These are phyloP conservation scores for Scleroderma citrinum DNA, from an alignment of 768 basidiomycete genomes.

Conservation along the genomic window DNA sequence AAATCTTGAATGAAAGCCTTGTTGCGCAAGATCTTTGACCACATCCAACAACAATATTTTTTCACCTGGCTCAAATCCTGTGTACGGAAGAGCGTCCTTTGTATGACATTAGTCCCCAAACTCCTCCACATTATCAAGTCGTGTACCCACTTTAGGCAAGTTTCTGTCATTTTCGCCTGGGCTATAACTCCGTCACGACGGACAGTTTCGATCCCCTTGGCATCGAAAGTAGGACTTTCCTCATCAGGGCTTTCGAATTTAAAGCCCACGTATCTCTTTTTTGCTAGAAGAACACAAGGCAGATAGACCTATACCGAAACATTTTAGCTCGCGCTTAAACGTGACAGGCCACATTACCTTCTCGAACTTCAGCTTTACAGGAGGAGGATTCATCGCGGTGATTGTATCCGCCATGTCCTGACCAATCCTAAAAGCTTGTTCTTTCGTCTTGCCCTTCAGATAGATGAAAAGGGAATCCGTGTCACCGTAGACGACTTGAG, in stretches of 20 bases:
- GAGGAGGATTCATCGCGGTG: constrained; percentile 81
- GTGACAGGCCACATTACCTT: constrained; percentile 48
- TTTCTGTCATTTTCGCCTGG: constrained; percentile 90
- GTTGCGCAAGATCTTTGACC: constrained; percentile 79
- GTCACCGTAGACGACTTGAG: constrained; percentile 92
- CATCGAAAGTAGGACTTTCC: constrained; percentile 76
- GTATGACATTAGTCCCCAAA: neutral
- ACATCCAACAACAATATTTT: constrained; percentile 77
- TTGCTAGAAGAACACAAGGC: constrained; percentile 92
- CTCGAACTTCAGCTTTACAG: constrained; percentile 96
- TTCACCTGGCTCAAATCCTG: constrained; percentile 89
- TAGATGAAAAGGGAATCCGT: constrained; percentile 95
- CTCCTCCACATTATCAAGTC: neutral
- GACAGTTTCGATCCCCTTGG: constrained; percentile 97
- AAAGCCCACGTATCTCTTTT: constrained; percentile 98
- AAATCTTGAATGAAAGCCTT: constrained; percentile 87
- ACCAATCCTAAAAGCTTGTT: constrained; percentile 90
- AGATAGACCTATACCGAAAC: constrained; percentile 71
- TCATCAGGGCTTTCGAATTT: constrained; percentile 88
- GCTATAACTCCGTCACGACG: constrained; percentile 88
- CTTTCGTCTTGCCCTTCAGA: constrained; percentile 85
- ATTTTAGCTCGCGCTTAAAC: neutral
- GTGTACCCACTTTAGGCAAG: constrained; percentile 67
- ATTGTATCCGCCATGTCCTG: constrained; percentile 87
- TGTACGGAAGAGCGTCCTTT: constrained; percentile 82